Evolutionary conservation across 176 grass and related monocot species (phyloP).

Genomic region (Oryza meridionalis): DNA sequence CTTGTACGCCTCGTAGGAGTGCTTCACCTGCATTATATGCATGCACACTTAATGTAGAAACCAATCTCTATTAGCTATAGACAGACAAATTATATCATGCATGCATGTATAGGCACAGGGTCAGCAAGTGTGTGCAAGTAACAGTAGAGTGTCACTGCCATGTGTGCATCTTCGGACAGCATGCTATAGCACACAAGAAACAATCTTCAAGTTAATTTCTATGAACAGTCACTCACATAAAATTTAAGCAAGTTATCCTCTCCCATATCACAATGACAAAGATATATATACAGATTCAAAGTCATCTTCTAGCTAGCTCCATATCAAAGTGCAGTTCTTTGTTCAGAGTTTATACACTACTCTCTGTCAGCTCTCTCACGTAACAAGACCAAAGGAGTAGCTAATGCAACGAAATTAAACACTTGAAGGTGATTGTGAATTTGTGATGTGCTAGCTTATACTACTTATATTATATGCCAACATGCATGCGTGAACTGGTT

Average conservation of each 20-base stretch:
- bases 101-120: neutral
- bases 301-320: neutral
- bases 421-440: neutral
- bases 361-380: neutral
- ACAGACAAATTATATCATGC: neutral
- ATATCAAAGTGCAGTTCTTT: neutral
- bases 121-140: neutral
- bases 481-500: neutral
- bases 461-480: too few relatives aligned
- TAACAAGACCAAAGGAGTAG: neutral
- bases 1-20: constrained; percentile 74
- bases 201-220: neutral
- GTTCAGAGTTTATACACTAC: neutral
- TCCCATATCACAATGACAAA: neutral
- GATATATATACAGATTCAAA: neutral
- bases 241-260: neutral
- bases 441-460: too few relatives aligned
- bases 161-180: too few relatives aligned
- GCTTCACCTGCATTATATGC: constrained; percentile 66
- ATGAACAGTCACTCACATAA: neutral
- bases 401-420: neutral
- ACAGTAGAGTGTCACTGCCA: too few relatives aligned
- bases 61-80: neutral
- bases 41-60: neutral
- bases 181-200: too few relatives aligned